These are phyloP conservation scores for Trichoderma erinaceum DNA, from an alignment of 495 filamentous ascomycete genomes.

Conservation along the genomic window DNA sequence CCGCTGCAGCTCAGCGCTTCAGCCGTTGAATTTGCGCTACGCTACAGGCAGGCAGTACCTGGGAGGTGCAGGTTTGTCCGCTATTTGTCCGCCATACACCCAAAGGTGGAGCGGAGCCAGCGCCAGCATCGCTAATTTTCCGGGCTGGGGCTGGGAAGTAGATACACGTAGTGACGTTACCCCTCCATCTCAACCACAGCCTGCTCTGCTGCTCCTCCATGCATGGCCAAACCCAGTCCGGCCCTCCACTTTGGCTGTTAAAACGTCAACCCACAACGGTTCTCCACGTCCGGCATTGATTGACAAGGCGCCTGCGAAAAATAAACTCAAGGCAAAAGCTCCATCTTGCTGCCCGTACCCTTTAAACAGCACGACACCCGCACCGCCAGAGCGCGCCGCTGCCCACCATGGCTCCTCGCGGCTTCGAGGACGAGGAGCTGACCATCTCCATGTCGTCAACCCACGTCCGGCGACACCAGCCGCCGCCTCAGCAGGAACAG, in stretches of 20 bases:
- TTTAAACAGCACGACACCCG: not conserved
- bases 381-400: not conserved
- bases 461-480: conserved; percentile 46
- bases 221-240: not conserved
- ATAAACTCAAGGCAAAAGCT: not conserved
- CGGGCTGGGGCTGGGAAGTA: not conserved
- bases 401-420: conserved; percentile 46
- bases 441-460: conserved; percentile 73
- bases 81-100: no score
- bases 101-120: no score
- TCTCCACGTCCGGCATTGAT: conserved; percentile 12
- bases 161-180: not conserved
- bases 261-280: not conserved
- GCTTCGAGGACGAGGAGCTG: conserved; percentile 83
- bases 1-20: no score
- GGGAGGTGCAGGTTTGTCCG: no score
- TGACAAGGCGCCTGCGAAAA: not conserved
- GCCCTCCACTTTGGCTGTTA: not conserved
- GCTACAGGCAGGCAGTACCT: no score
- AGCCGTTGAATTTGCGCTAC: no score
- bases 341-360: not conserved
- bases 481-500: conserved; percentile 18
- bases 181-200: conserved; percentile 6
- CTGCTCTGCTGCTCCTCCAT: not conserved
- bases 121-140: conserved; percentile 4